phyloP scores from a whole-genome alignment of 768 basidiomycete genomes.

The Ramaria sp. region DNA sequence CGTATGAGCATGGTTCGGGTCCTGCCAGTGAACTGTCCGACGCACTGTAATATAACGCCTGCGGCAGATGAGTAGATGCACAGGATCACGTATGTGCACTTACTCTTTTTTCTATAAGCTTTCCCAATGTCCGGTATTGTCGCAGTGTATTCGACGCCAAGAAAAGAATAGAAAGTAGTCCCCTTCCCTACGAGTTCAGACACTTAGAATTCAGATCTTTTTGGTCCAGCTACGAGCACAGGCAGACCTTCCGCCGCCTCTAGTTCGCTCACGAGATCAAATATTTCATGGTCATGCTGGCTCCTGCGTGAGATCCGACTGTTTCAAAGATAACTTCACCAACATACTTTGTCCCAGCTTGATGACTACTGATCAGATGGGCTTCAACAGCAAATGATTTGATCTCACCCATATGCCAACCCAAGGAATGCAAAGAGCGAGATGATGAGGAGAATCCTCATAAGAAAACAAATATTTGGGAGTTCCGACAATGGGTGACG shows the following conservation, averaged over 20 bases:
- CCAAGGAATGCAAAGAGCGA: slow-evolving; percentile 41
- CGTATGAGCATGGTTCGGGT: not conserved
- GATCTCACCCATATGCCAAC: slow-evolving; percentile 47
- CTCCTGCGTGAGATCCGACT: slow-evolving; percentile 6
- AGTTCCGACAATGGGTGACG: not conserved
- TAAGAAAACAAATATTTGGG: slow-evolving; percentile 15
- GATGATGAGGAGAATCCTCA: slow-evolving; percentile 41
- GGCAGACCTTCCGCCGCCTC: slow-evolving; percentile 66
- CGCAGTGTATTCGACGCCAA: slow-evolving; percentile 71
- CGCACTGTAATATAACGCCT: slow-evolving; percentile 6
- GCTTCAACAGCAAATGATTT: not conserved
- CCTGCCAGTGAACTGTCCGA: not conserved
- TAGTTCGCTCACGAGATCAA: slow-evolving; percentile 79
- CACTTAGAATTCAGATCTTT: not conserved
- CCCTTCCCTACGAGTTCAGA: slow-evolving; percentile 48
- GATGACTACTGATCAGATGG: slow-evolving; percentile 2
- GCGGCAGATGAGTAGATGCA: not conserved
- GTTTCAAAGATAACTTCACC: not conserved
- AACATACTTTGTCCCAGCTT: slow-evolving; percentile 11
- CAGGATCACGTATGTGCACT: slow-evolving; percentile 35
- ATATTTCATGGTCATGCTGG: slow-evolving; percentile 93
- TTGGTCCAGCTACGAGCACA: not conserved
- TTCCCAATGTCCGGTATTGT: slow-evolving; percentile 68
- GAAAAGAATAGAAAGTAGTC: slow-evolving; percentile 93
- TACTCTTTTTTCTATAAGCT: slow-evolving; percentile 87